Conservation (phyloP, 2,329 filamentous ascomycete genomes). For the Teratosphaeriaceae sp. region DNA sequence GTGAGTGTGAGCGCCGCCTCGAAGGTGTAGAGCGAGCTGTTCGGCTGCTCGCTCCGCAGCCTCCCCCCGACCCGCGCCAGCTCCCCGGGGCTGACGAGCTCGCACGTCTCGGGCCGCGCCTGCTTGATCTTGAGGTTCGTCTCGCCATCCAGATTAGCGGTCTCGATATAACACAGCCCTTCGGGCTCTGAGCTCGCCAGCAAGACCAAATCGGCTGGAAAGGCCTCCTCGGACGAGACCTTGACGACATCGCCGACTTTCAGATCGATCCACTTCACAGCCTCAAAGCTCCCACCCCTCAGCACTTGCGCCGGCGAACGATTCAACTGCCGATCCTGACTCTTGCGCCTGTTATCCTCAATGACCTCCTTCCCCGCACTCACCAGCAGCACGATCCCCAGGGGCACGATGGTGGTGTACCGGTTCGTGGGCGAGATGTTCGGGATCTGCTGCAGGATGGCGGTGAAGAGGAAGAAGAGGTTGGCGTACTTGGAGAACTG, state of each 20-base stretch:
- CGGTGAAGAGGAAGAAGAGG: conserved; percentile 98
- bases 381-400: conserved; percentile 83
- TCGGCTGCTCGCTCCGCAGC: conserved; percentile 91
- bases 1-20: conserved; percentile 93
- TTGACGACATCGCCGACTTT: conserved; percentile 87
- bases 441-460: conserved; percentile 88
- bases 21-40: conserved; percentile 97
- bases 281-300: conserved; percentile 74
- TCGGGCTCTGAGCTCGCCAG: conserved; percentile 94
- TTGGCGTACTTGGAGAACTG: conserved; percentile 99
- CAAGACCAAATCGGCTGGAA: conserved; percentile 87
- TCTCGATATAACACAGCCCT: conserved; percentile 97
- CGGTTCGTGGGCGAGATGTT: conserved; percentile 89
- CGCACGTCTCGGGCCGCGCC: conserved; percentile 83
- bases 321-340: conserved; percentile 81
- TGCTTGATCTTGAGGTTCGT: conserved; percentile 99
- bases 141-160: conserved; percentile 93
- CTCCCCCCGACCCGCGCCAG: conserved; percentile 79
- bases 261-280: conserved; percentile 91
- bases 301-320: conserved; percentile 78
- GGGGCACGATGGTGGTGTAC: conserved; percentile 94
- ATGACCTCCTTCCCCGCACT: conserved; percentile 92
- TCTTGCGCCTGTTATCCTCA: conserved; percentile 85
- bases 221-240: conserved; percentile 90
- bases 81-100: conserved; percentile 79